Conservation (phyloP, 306 rosid genomes). For the Echinosophora koreensis region DNA sequence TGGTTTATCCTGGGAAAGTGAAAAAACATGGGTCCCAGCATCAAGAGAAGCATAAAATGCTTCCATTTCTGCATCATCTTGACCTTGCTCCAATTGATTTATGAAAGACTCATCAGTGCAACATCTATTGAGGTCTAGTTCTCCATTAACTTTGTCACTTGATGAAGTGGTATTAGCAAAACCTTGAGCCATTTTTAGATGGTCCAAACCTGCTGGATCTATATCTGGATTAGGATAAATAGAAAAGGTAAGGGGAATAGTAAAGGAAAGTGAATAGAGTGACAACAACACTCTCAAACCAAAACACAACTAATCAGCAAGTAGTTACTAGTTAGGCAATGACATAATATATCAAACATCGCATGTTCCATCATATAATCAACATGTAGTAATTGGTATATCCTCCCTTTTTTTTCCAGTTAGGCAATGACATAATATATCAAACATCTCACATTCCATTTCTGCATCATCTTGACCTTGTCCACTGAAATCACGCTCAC, state of each 20-base stretch:
- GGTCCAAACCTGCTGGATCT: not conserved
- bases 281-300: not conserved
- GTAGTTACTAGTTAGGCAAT: no score
- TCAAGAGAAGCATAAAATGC: slow-evolving; percentile 34
- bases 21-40: not conserved
- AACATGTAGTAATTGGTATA: no score
- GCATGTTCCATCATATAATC: not conserved
- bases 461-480: no score
- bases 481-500: no score
- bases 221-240: not conserved
- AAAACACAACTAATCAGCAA: no score
- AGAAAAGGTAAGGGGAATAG: not conserved
- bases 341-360: no score
- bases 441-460: no score
- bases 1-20: not conserved
- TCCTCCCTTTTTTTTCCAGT: no score
- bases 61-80: slow-evolving; percentile 30
- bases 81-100: not conserved
- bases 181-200: not conserved
- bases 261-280: not conserved
- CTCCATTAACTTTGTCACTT: not conserved
- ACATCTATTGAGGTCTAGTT: not conserved
- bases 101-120: not conserved
- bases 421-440: no score
- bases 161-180: not conserved